Conservation (phyloP, 441 rosid species). For the Bocquillonia castaneifolia region DNA sequence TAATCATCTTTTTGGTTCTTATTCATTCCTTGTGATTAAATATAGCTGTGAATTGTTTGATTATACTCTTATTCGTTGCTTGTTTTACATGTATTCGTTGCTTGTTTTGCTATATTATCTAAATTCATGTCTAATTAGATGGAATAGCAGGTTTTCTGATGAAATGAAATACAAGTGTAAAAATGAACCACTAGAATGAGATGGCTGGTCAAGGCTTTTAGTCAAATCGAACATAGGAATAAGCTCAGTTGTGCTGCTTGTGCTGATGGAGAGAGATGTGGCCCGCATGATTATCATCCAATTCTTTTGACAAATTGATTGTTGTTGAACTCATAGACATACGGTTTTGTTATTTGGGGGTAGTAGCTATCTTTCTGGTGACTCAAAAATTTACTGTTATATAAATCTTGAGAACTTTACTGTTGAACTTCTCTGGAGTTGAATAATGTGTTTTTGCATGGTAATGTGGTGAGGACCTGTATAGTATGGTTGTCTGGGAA, state of each 20-base stretch:
- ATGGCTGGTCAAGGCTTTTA: neutral
- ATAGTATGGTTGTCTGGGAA: no score
- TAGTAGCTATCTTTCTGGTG: neutral
- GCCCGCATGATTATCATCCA: neutral
- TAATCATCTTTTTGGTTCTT: neutral
- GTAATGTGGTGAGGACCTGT: neutral
- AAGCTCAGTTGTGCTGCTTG: neutral
- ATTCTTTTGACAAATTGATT: neutral
- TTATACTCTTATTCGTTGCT: neutral
- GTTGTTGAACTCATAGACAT: neutral
- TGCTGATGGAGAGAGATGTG: neutral
- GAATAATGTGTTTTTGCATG: neutral
- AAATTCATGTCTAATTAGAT: neutral
- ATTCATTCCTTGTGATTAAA: neutral
- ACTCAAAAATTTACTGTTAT: neutral
- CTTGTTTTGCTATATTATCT: neutral
- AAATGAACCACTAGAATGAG: neutral
- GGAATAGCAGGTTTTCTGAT: conserved; percentile 6
- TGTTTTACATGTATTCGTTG: neutral
- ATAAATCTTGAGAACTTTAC: neutral
- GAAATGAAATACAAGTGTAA: neutral
- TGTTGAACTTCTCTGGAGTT: neutral
- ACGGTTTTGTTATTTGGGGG: neutral
- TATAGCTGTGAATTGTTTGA: neutral
- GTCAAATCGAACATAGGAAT: neutral